Evolutionary conservation across 75 land plant genomes (phyloP), one percentile per base, ranked within the genome.

Genomic region (Picea glauca): DNA sequence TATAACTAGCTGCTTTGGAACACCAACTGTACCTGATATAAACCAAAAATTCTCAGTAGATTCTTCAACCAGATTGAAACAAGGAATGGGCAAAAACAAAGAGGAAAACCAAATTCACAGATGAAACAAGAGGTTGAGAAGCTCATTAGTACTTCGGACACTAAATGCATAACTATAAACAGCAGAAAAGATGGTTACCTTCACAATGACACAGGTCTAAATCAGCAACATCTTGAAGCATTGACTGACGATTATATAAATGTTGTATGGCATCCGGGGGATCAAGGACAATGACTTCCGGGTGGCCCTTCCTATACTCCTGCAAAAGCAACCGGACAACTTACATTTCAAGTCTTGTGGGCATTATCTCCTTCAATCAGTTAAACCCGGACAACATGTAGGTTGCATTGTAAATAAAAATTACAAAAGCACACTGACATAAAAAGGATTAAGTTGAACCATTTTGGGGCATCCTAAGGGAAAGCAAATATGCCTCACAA

Each of bases 191-290:
- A 43, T 14, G 21, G 20, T 59, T 85, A 94, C 97, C 97, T 81
- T 86, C 81, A 58, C 79, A 81, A 23, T 85, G 64, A 40, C 85
- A 84, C 60, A 92, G 77, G 58, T 92, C 87, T 76, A 94, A 78
- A 61, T 90, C 88, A 59, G 93, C 91, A 56, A 94, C 97, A 74
- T 87, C 91, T 65, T 94, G 87, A 23, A 94, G 93, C 97, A 94
- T 94, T 30, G 93, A 94, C 63, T 94, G 97, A 40, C 95, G 94
- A 84, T 92, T 94, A 35, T 89, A 83, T 26, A 94, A 40, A 80
- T 94, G 95, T 66, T 85, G 88, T 61, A 94, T 94, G 56, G 97
- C 94, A 85, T 87, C 88, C 32, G 97, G 97, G 61, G 97, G 95
- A 75, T 94, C 94, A 66, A 94, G 90, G 43, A 94, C 93, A 74